Evolutionary conservation across 768 basidiomycete genomes (phyloP).

Genomic region (Lyophyllum shimeji): DNA sequence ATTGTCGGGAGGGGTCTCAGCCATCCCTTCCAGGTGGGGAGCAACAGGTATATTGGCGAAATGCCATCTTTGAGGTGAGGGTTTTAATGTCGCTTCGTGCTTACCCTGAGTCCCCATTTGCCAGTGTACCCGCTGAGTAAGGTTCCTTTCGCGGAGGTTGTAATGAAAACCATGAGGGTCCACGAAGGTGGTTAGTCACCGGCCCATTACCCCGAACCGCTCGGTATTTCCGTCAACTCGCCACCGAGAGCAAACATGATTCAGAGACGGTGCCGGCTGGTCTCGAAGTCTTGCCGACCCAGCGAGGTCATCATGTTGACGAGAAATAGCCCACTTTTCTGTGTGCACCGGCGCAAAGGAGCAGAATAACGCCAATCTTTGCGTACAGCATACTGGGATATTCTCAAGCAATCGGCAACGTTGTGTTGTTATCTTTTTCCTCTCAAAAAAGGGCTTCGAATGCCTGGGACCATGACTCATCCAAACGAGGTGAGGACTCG

Average conservation of each 20-base stretch:
- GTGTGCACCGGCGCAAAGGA: neutral
- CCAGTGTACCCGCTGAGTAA: slow-evolving; percentile 14
- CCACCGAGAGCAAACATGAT: neutral
- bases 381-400: neutral
- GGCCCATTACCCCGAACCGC: slow-evolving; percentile 4
- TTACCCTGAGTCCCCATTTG: slow-evolving; percentile 1
- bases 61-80: neutral
- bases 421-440: too few species aligned
- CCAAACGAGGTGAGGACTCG: too few species aligned
- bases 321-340: neutral
- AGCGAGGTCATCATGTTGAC: neutral
- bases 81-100: slow-evolving; percentile 9
- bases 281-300: neutral
- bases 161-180: neutral
- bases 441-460: too few species aligned
- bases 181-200: slow-evolving; percentile 1
- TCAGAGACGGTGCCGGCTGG: neutral
- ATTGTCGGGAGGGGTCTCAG: slow-evolving; percentile 16
- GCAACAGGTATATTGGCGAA: neutral
- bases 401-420: neutral
- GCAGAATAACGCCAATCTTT: neutral
- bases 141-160: slow-evolving; percentile 8
- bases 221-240: neutral
- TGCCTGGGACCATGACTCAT: too few species aligned
- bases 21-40: neutral